Evolutionary conservation across 2,329 filamentous ascomycete genomes (phyloP).

Genomic region (Tetracladium maxilliforme): DNA sequence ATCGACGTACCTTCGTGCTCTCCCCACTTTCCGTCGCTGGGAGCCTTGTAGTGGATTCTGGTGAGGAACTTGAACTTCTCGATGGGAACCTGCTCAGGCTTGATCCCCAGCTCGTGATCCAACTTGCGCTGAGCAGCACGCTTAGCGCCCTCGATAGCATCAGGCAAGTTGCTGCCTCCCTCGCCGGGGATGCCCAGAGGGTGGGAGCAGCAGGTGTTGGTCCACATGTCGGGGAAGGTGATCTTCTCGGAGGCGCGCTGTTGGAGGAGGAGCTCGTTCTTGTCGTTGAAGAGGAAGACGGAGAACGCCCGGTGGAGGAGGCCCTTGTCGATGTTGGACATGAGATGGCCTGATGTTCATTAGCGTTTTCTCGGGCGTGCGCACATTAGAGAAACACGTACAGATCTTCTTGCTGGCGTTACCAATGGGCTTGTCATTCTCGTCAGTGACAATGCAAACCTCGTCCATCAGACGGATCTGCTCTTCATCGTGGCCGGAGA

Average conservation of each 20-base stretch:
- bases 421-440: constrained; percentile 84
- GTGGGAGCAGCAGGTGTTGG: constrained; percentile 98
- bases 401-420: constrained; percentile 97
- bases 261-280: constrained; percentile 86
- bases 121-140: constrained; percentile 86
- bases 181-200: constrained; percentile 84
- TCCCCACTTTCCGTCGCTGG: constrained; percentile 95
- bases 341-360: constrained; percentile 79
- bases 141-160: constrained; percentile 76
- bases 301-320: constrained; percentile 96
- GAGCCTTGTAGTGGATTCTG: constrained; percentile 94
- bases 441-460: constrained; percentile 91
- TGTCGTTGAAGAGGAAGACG: constrained; percentile 90
- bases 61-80: constrained; percentile 91
- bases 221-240: constrained; percentile 99
- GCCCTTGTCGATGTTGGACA: constrained; percentile 96
- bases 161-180: constrained; percentile 69
- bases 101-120: constrained; percentile 88
- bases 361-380: constrained; percentile 4
- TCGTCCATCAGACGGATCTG: constrained; percentile 98
- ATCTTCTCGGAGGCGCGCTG: constrained; percentile 96
- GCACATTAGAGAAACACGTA: constrained; percentile 28
- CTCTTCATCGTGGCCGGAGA: constrained; percentile 90
- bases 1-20: constrained; percentile 79
- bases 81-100: constrained; percentile 72